phyloP scores from a whole-genome alignment of 768 basidiomycete genomes.

The Lactarius sp. region DNA sequence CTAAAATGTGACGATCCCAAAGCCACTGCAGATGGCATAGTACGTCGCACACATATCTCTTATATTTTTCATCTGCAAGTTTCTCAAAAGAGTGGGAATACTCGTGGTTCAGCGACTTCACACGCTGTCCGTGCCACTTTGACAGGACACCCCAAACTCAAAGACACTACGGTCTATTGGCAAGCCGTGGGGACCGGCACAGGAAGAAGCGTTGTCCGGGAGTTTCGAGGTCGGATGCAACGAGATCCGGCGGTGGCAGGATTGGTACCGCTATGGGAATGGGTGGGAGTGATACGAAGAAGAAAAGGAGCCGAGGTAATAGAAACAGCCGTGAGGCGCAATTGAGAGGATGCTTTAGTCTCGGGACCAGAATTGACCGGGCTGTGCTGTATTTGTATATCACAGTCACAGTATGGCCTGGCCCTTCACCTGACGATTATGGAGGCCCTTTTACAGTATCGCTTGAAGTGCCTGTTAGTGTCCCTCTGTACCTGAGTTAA shows the following conservation, averaged over 20 bases:
- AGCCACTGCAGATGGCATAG: constrained; percentile 32
- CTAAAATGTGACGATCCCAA: constrained; percentile 84
- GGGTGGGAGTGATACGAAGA: constrained; percentile 39
- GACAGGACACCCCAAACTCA: constrained; percentile 44
- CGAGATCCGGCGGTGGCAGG: neutral
- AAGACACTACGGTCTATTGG: constrained; percentile 50
- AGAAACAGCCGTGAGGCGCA: constrained; percentile 60
- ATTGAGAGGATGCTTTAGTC: constrained; percentile 27
- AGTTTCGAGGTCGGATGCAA: constrained; percentile 31
- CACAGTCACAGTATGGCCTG: too few species aligned
- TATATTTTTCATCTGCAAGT: neutral
- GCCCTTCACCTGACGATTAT: too few species aligned
- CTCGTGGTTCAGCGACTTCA: constrained; percentile 53
- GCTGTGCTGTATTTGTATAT: too few species aligned
- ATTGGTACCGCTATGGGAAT: constrained; percentile 19
- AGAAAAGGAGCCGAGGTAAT: constrained; percentile 47
- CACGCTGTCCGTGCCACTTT: constrained; percentile 53
- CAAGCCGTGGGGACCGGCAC: constrained; percentile 53
- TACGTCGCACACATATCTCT: constrained; percentile 56
- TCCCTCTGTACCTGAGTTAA: too few species aligned
- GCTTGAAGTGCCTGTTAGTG: too few species aligned
- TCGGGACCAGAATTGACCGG: too few species aligned
- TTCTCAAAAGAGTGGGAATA: too few species aligned
- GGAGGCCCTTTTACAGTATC: too few species aligned
- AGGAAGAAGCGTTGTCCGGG: constrained; percentile 63